phyloP scores from a whole-genome alignment of 306 rosid species.

The Ormosia emarginata region DNA sequence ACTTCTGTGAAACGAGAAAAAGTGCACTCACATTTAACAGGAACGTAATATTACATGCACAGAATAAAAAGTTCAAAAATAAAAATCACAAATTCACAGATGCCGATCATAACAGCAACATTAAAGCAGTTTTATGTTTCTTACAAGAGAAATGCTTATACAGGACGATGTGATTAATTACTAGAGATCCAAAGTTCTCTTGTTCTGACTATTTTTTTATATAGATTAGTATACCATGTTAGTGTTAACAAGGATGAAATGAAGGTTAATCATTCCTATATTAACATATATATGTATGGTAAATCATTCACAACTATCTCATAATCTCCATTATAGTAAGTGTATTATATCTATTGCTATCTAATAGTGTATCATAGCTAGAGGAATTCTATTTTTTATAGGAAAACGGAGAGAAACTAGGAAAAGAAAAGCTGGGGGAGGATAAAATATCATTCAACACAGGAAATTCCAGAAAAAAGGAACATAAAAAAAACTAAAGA shows the following conservation, averaged over 20 bases:
- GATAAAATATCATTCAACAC: too few relatives aligned
- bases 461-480: too few relatives aligned
- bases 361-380: too few relatives aligned
- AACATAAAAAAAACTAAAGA: too few relatives aligned
- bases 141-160: background rate
- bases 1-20: constrained; percentile 48
- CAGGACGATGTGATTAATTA: background rate
- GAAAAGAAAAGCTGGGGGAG: too few relatives aligned
- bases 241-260: background rate
- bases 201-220: background rate
- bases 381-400: too few relatives aligned
- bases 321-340: too few relatives aligned
- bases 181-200: background rate
- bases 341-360: too few relatives aligned
- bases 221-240: background rate
- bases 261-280: background rate
- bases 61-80: background rate
- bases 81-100: background rate
- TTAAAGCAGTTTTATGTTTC: background rate
- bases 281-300: background rate
- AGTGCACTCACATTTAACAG: constrained; percentile 3
- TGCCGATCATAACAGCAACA: background rate
- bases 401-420: too few relatives aligned
- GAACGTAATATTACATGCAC: background rate
- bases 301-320: too few relatives aligned